Evolutionary conservation across 2,329 filamentous ascomycete genomes (phyloP).

Genomic region (Epichloe gansuensis): DNA sequence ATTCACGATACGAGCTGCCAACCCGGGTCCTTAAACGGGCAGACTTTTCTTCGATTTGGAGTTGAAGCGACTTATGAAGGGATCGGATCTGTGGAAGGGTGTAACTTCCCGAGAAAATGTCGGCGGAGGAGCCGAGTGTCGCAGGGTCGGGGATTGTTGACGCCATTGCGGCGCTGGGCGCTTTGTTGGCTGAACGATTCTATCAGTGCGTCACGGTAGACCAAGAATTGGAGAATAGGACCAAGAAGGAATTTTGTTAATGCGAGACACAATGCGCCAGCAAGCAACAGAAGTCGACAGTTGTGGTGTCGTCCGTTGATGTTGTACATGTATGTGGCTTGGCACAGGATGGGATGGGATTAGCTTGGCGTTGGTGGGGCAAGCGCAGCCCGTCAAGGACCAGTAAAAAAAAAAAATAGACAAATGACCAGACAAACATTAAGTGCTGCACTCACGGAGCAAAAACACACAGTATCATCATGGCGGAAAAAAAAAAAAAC

Average conservation of each 20-base stretch:
- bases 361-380: neutral
- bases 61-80: constrained; percentile 47
- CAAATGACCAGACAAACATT: neutral
- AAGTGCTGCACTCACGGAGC: too few relatives aligned
- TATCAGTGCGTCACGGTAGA: neutral
- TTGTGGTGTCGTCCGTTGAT: neutral
- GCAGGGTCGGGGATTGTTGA: constrained; percentile 30
- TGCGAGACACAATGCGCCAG: neutral
- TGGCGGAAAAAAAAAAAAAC: too few relatives aligned
- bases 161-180: constrained; percentile 20
- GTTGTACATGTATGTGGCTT: neutral
- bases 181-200: constrained; percentile 1
- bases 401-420: neutral
- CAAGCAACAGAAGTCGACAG: neutral
- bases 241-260: neutral
- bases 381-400: neutral
- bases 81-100: constrained; percentile 51
- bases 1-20: constrained; percentile 65
- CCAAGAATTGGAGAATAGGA: neutral
- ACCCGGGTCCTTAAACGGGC: constrained; percentile 50
- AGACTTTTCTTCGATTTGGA: constrained; percentile 48
- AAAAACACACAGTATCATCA: neutral
- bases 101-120: constrained; percentile 42
- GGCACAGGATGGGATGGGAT: neutral
- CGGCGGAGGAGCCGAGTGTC: constrained; percentile 33